Evolutionary conservation across 345 rosid species (phyloP), one percentile per base, ranked within the genome.

Genomic region (Schrenkiella parvula): DNA sequence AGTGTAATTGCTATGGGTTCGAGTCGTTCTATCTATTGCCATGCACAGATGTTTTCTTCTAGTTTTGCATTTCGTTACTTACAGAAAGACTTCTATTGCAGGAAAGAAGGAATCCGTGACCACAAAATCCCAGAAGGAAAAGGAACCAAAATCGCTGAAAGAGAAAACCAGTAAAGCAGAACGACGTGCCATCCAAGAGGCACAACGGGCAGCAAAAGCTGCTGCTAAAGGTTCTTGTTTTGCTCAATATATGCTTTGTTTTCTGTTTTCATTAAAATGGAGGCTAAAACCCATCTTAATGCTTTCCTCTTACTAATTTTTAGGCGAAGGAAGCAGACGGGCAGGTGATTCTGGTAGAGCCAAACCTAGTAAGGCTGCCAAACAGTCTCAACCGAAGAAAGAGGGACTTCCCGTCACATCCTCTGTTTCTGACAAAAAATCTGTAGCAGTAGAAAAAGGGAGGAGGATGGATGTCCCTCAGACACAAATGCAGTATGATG

Each of bases 401-500:
- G 89, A 86, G 37, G 67, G 19, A 79, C 83, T 68, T 72, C 76
- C 79, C 4, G 57, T 18, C 43, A 21, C 85, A 26, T 23, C 84
- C 39, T 66, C 87, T 18, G 37, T 68, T 71, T 68, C 89, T 53
- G 96, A 84, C 14, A 84, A 80, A 61, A 77, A 80, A 71, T 74
- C 78, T 66, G 74, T 75, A 46, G 66, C 72, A 17, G 46, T 52
- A 5, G 93, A 88, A 47, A 90, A 82, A 79, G 96, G 85, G 58
- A 82, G 83, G 79, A 88, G 72, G 81, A 88, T 86, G 79, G 93
- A 89, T 69, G 85, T 67, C 17, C 88, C 85, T 64, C 84, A 85
- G 51, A 84, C 92, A 12, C 86, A 84, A 13, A 86, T 87, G 96
- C 96, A 89, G 73, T 89, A 85, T 82, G 96, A 89, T 58, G 90